A percentile compares a stretch with the other conserved stretches of the same genome.
Evolutionary conservation across 345 rosid genomes (phyloP).

Genomic region (Anacardium occidentale): DNA sequence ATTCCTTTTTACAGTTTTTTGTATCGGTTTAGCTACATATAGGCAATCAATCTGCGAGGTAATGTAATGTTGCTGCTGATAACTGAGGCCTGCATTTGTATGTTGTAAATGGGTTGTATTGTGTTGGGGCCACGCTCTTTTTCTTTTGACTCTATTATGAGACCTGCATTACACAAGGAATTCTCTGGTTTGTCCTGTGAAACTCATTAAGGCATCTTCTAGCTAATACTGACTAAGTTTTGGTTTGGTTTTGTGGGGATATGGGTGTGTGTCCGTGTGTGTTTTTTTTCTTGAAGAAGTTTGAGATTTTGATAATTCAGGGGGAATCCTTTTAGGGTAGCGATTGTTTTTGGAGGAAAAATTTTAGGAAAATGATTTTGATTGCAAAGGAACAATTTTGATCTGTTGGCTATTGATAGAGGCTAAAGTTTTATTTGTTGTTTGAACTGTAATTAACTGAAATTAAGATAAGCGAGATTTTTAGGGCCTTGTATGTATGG

Average conservation of each 20-base stretch:
- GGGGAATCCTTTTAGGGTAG: slow-evolving; percentile 25
- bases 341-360: slow-evolving; percentile 17
- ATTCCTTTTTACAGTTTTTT: slow-evolving; percentile 32
- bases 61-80: slow-evolving; percentile 9
- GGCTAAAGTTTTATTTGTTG: slow-evolving; percentile 11
- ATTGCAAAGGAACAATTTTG: slow-evolving; percentile 30
- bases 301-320: slow-evolving; percentile 28
- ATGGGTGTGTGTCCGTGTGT: too few species aligned
- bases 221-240: slow-evolving; percentile 8
- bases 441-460: slow-evolving; percentile 44
- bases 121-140: slow-evolving; percentile 31
- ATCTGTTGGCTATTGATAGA: background rate
- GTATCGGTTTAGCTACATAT: slow-evolving; percentile 24
- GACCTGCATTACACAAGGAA: slow-evolving; percentile 29
- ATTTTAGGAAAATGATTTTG: slow-evolving; percentile 32
- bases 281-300: slow-evolving; percentile 23
- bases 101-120: slow-evolving; percentile 20
- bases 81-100: slow-evolving; percentile 22
- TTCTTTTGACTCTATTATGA: slow-evolving; percentile 22
- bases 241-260: slow-evolving; percentile 26
- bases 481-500: slow-evolving; percentile 7
- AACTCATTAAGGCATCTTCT: slow-evolving; percentile 14
- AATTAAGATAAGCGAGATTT: slow-evolving; percentile 2
- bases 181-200: slow-evolving; percentile 25
- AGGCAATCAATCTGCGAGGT: slow-evolving; percentile 17